A percentile compares a stretch with the other conserved stretches of the same genome.
Evolutionary conservation across 495 filamentous ascomycete species (phyloP).

Genomic region (Evansstolkia leycettana): DNA sequence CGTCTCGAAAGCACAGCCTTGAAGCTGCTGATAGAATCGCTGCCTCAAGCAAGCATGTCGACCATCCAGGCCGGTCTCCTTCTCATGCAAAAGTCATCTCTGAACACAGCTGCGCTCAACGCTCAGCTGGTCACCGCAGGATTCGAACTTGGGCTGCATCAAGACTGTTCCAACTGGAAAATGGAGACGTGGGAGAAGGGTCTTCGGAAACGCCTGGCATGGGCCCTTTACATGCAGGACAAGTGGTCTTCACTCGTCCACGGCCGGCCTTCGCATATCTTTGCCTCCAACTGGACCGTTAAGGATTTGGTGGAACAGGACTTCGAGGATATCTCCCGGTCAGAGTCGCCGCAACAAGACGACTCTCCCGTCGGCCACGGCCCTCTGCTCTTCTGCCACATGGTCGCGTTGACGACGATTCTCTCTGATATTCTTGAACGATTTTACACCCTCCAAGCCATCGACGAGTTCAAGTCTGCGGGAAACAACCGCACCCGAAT

Average conservation of each 20-base stretch:
- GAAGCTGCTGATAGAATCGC: constrained; percentile 58
- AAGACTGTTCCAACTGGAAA: constrained; percentile 43
- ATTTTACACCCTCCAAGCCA: constrained; percentile 47
- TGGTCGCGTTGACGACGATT: constrained; percentile 46
- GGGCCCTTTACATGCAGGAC: constrained; percentile 49
- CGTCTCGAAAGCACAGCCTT: constrained; percentile 69
- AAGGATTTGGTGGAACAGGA: constrained; percentile 40
- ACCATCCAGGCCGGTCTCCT: constrained; percentile 86
- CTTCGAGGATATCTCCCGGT: constrained; percentile 28
- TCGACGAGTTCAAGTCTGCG: constrained; percentile 37
- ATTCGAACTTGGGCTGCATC: constrained; percentile 44
- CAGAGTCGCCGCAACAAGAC: constrained; percentile 23
- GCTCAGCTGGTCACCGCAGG: constrained; percentile 54
- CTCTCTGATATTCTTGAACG: constrained; percentile 47
- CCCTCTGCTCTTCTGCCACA: constrained; percentile 42
- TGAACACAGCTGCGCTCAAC: constrained; percentile 77
- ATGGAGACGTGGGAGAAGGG: constrained; percentile 42
- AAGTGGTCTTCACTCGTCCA: constrained; percentile 47
- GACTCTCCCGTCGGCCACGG: constrained; percentile 28
- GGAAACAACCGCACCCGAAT: constrained; percentile 38
- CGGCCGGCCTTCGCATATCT: constrained; percentile 44
- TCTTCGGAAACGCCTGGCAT: constrained; percentile 45
- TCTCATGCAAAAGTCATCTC: constrained; percentile 75
- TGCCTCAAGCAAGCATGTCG: constrained; percentile 79
- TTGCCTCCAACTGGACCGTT: constrained; percentile 45